Evolutionary conservation across 2,329 filamentous ascomycete genomes (phyloP), one percentile per base, ranked within the genome.

Genomic region (Epichloe typhina): DNA sequence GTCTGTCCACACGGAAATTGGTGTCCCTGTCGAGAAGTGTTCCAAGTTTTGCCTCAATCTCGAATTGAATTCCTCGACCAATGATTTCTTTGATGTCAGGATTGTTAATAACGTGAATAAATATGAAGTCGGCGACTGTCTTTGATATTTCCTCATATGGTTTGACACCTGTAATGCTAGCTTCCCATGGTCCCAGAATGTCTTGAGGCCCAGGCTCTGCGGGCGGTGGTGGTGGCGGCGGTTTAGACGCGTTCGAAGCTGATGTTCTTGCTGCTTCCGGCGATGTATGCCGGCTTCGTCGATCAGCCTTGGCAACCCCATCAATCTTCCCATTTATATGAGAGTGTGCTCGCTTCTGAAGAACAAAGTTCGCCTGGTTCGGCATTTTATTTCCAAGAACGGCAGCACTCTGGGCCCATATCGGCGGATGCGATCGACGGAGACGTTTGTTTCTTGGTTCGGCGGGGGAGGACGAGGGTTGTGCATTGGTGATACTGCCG

Each of bases 1-100:
- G 79, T 9, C 90, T 68, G 9, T 76, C 70, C 26, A 90, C 70
- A n/a, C 88, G 77, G 45, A 82, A 74, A 51, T 84, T 79, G 6
- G 80, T 86, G 54, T 83, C 78, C 61, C 80, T 82, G 64, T 88
- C 83, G 52, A 91, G 79, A 13, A 97, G 74, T 26, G 82, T 84
- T 17, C 93, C 93, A 46, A 97, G 73, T 66, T 97, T 97, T 9
- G 89, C 93, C 69, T 98, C 93, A 50, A 98, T 86, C 67, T 98
- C 93, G 49, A 96, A 82, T 53, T 88, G 78, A 13, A 89, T 83
- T 6, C 80, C 81, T 15, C 78, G 75, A 48, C 77, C 76, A 15
- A 72, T 67, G 19, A 85, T 77, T 57, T 85, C 80, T 35, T 75
- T 75, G 38, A 82, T 73, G 56, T 86, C 80, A n/a, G 77, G 72